These are phyloP conservation scores for Sarcodon aspratus DNA, from an alignment of 768 basidiomycete species.

Conservation along the genomic window DNA sequence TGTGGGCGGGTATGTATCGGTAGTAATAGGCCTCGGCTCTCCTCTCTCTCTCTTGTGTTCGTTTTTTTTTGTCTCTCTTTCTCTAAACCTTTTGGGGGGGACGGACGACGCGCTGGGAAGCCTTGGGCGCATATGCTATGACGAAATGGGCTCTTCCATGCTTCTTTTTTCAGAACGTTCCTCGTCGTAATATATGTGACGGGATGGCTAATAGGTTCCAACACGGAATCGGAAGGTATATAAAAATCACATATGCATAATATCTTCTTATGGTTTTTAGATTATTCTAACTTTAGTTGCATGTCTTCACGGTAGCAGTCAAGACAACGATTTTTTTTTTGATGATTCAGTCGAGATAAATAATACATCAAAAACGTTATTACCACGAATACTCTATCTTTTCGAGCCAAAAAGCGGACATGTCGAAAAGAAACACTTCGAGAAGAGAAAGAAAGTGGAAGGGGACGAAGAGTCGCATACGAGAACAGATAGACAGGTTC, in stretches of 20 bases:
- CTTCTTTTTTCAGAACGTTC: too few species aligned
- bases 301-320: too few species aligned
- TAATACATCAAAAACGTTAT: neutral
- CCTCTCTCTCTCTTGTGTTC: neutral
- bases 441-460: too few species aligned
- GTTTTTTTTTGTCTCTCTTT: neutral
- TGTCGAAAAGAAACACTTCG: neutral
- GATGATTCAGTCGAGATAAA: slow-evolving; percentile 3
- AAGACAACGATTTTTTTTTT: too few species aligned
- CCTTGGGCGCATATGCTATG: neutral
- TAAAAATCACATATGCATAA: too few species aligned
- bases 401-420: too few species aligned
- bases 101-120: neutral
- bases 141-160: too few species aligned
- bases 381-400: neutral
- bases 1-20: slow-evolving; percentile 56
- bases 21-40: slow-evolving; percentile 19
- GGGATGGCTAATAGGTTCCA: too few species aligned
- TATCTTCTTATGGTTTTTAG: too few species aligned
- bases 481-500: neutral
- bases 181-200: too few species aligned
- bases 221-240: too few species aligned
- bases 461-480: neutral
- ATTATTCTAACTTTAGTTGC: too few species aligned
- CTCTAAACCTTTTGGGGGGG: neutral